Base-by-base conservation (phyloP, 177 flowering plant species). In the Vitis hybrid region DNA sequence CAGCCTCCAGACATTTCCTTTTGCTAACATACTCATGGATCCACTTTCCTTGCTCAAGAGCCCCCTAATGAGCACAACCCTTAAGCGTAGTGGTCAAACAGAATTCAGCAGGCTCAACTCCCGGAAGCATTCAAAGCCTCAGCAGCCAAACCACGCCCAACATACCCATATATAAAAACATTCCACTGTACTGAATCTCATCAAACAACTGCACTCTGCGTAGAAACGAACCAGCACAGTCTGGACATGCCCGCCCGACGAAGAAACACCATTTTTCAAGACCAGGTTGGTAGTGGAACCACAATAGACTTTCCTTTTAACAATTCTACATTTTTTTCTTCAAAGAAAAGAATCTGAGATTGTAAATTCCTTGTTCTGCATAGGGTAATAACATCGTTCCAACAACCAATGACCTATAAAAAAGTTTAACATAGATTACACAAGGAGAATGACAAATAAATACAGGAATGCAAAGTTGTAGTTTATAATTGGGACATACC, bases 61-160 rank as follows among this genome's bases (percentile, higher is more conserved):
- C 82, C 35, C 89, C 92, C 9, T 75, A 62, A 27, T 79, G 78
- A 50, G 87, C 86, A 74, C 91, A 87, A 61, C 84, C 87, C 0
- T 79, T 68, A 5, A 87, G 68, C 53, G 69, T 88, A 2, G 86
- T 83, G 0, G 86, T 75, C 2, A 84, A 62, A 65, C 84, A 80
- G 61, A 74, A 81, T 61, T 73, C 77, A 65, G 83, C 87, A 9
- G 84, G 87, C 69, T 75, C 80, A 53, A 79, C 59, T 3, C 74
- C 18, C 75, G 66, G 20, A 87, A 41, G 76, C 51, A 57, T 30
- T 35, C 75, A 87, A 61, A 32, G 82, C 84, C 53, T 82, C 78
- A 17, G 21, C 17, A 27, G 64, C 77, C 24, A 55, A 60, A 14
- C 76, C 79, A 11, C 61, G 55, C 13, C 77, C 76, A 20, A 84